Base-by-base conservation (phyloP, 2,329 filamentous ascomycete species). In the Orbilia ellipsospora region DNA sequence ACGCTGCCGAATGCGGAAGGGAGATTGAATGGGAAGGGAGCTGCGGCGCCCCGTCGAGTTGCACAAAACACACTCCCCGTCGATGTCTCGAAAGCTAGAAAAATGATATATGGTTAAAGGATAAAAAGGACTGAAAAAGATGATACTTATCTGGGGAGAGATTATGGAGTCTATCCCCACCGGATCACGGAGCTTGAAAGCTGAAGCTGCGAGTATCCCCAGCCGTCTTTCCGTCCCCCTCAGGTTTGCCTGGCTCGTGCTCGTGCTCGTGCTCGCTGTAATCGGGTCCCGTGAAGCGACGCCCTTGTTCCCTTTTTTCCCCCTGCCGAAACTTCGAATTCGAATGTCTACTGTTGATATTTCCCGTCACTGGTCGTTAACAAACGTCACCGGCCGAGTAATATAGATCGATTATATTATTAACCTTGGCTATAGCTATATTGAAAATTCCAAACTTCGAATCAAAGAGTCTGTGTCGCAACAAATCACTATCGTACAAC, bases 1-100 rank as follows among this genome's bases (percentile, higher is more conserved):
- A 55, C 7, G 48, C 62, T 18, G 44, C 44, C 44, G 16, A 48
- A 48, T 18, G 44, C 1, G 44, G 31, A 36, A 36, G 8, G 31
- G 31, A 7, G 31, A 36, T 36, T 36, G 65, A 73, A 73, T 36
- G 44, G 68, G 60, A 73, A 72, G 60, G 18, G 20, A 45, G 60
- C 16, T 40, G 60, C 31, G 23, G 23, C 23, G 23, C 23, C 23
- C 23, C 23, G 23, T 23, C 23, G 31, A 36, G 31, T 36, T 36
- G 10, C 31, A 36, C 31, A 36, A 36, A 36, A 10, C 31, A 36
- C 31, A 36, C 31, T 36, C 31, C 10, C 31, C 31, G 31, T 36
- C 2, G 31, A 36, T 36, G 31, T 6, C 31, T 6, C 31, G 23
- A 48, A 48, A 48, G 13, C 13, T 48, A 55, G 16, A 55, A 20